Evolutionary conservation across 1,284 basidiomycete species (phyloP).

Genomic region (Termitomyces sp.): DNA sequence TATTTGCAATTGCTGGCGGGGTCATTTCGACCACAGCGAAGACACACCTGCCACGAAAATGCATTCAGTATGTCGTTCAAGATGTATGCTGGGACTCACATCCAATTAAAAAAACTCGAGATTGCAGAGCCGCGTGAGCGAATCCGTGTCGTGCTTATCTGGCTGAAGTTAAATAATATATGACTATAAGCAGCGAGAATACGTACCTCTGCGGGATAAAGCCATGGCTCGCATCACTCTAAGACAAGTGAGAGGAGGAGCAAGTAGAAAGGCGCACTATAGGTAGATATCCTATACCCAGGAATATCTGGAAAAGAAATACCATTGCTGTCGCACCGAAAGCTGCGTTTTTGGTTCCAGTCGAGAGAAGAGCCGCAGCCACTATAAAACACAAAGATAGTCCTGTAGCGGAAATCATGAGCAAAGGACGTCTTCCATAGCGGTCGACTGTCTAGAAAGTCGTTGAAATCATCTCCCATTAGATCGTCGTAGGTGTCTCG

Average conservation of each 20-base stretch:
- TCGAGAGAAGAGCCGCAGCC: slow-evolving; percentile 30
- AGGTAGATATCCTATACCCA: slow-evolving; percentile 35
- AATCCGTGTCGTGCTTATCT: slow-evolving; percentile 37
- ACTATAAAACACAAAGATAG: slow-evolving; percentile 34
- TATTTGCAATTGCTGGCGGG: slow-evolving; percentile 44
- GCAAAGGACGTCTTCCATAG: slow-evolving; percentile 31
- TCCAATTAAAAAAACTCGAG: slow-evolving; percentile 38
- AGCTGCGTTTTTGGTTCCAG: slow-evolving; percentile 27
- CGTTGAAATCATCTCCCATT: neutral
- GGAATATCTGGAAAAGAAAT: slow-evolving; percentile 38
- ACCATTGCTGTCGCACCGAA: slow-evolving; percentile 35
- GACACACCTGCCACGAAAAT: slow-evolving; percentile 23
- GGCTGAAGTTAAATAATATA: neutral
- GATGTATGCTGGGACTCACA: slow-evolving; percentile 20
- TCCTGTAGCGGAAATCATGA: slow-evolving; percentile 37
- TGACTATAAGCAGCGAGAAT: neutral
- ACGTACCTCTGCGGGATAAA: slow-evolving; percentile 37
- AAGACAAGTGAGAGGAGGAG: neutral
- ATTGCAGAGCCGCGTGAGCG: slow-evolving; percentile 32
- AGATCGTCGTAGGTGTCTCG: neutral
- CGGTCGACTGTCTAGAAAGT: slow-evolving; percentile 34
- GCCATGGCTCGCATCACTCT: slow-evolving; percentile 28
- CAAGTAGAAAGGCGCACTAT: slow-evolving; percentile 25
- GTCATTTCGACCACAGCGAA: slow-evolving; percentile 46
- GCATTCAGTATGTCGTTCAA: neutral